Conservation (phyloP, 805 yeast genomes). For the Ogataea ganodermae region DNA sequence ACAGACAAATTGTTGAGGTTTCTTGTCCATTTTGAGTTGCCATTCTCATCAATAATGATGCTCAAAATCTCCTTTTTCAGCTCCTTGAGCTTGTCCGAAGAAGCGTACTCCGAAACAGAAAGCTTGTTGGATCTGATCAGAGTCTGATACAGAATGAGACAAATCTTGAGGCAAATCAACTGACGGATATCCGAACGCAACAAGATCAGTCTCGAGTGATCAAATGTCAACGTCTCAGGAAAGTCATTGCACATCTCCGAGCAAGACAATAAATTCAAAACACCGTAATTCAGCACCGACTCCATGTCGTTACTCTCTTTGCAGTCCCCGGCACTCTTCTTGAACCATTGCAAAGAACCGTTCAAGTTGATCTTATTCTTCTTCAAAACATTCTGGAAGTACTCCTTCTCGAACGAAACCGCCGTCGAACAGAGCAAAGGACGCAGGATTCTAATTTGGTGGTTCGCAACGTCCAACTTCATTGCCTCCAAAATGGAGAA, state of each 20-base stretch:
- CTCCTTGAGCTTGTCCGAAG: conserved; percentile 42
- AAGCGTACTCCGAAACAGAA: conserved; percentile 36
- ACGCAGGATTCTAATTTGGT: conserved; percentile 82
- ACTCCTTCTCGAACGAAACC: conserved; percentile 84
- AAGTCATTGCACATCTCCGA: conserved; percentile 79
- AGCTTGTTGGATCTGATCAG: conserved; percentile 43
- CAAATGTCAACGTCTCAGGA: conserved; percentile 83
- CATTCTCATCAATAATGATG: conserved; percentile 81
- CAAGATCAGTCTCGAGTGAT: conserved; percentile 74
- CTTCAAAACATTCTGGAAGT: conserved; percentile 55
- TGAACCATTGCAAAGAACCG: conserved; percentile 70
- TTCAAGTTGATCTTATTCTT: conserved; percentile 61
- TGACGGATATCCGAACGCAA: conserved; percentile 86
- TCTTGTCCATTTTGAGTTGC: conserved; percentile 88
- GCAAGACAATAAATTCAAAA: conserved; percentile 68
- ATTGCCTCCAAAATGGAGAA: conserved; percentile 88
- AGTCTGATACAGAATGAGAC: conserved; percentile 72
- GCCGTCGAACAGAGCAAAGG: conserved; percentile 86
- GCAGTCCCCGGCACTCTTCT: conserved; percentile 32
- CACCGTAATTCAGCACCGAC: conserved; percentile 49
- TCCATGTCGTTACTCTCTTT: conserved; percentile 21
- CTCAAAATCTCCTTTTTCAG: conserved; percentile 74
- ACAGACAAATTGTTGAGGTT: conserved; percentile 72
- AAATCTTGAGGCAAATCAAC: conserved; percentile 75
- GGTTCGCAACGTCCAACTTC: conserved; percentile 94